Conservation (phyloP, 768 basidiomycete species). For the Lactarius sanguifluus region DNA sequence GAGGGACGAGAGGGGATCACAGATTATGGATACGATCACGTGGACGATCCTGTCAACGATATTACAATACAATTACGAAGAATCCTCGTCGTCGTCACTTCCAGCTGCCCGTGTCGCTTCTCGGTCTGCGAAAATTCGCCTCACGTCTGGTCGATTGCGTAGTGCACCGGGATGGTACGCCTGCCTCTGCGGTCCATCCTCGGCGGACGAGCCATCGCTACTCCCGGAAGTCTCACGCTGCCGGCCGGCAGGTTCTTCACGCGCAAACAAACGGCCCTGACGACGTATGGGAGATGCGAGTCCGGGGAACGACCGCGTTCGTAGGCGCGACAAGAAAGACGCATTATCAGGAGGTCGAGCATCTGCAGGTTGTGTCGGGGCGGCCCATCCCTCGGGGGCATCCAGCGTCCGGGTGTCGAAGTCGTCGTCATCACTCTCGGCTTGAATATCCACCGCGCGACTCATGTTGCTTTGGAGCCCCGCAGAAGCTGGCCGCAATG, state of each 20-base stretch:
- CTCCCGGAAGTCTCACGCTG: conserved; percentile 21
- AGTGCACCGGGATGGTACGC: conserved; percentile 9
- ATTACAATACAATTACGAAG: conserved; percentile 9
- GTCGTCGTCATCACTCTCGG: conserved; percentile 31
- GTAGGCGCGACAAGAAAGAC: conserved; percentile 28
- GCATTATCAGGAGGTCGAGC: neutral
- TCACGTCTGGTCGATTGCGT: conserved; percentile 22
- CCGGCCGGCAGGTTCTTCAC: conserved; percentile 4
- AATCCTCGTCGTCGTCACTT: conserved; percentile 16
- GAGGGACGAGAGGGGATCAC: neutral
- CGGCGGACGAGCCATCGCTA: conserved; percentile 27
- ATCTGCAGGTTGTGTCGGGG: conserved; percentile 13
- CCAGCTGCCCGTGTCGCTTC: neutral
- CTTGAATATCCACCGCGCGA: conserved; percentile 3
- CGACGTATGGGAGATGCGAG: conserved; percentile 19
- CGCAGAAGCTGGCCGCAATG: conserved; percentile 6
- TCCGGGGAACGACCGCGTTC: conserved; percentile 29
- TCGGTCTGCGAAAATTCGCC: conserved; percentile 21
- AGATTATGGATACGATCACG: neutral
- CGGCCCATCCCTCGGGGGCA: conserved; percentile 16
- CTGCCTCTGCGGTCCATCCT: conserved; percentile 15
- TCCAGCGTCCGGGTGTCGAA: conserved; percentile 23
- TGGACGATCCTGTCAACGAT: neutral
- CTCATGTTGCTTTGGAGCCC: conserved; percentile 22
- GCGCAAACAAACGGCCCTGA: conserved; percentile 9